Conservation (phyloP, 2,329 filamentous ascomycete genomes). For the Epichloe gansuensis region DNA sequence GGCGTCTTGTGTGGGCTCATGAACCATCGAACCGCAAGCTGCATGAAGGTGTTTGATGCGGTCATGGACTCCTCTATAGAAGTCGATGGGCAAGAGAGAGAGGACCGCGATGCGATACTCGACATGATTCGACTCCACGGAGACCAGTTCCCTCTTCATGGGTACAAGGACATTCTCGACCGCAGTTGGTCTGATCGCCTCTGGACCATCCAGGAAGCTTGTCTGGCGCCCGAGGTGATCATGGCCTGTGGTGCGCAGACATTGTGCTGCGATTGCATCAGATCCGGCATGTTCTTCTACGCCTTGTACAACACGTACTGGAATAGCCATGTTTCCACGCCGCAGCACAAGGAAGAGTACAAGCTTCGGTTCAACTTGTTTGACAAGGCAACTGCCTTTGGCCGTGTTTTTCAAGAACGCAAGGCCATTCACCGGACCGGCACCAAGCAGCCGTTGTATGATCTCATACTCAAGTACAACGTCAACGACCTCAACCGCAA, state of each 20-base stretch:
- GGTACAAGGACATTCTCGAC: slow-evolving; percentile 16
- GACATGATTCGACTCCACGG: slow-evolving; percentile 13
- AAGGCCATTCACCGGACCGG: slow-evolving; percentile 15
- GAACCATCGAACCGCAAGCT: too few species aligned
- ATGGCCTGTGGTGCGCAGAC: too few species aligned
- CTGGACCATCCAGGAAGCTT: slow-evolving; percentile 24
- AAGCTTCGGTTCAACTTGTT: slow-evolving; percentile 12
- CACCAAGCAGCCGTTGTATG: slow-evolving; percentile 12
- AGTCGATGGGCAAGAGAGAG: slow-evolving; percentile 8
- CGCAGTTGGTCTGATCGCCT: slow-evolving; percentile 20
- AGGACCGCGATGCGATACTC: slow-evolving; percentile 18
- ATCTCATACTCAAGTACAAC: slow-evolving; percentile 19
- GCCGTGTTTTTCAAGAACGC: slow-evolving; percentile 19
- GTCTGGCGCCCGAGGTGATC: slow-evolving; percentile 6
- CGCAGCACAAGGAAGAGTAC: slow-evolving; percentile 9
- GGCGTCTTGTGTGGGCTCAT: too few species aligned
- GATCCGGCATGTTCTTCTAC: slow-evolving; percentile 14
- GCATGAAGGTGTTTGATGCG: slow-evolving; percentile 4
- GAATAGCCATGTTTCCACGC: slow-evolving; percentile 5
- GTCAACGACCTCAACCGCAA: slow-evolving; percentile 13
- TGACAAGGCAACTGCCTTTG: slow-evolving; percentile 10
- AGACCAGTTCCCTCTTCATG: slow-evolving; percentile 14
- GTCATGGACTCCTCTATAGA: slow-evolving; percentile 14
- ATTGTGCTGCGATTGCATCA: too few species aligned
- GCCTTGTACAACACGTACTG: slow-evolving; percentile 20